phyloP scores from a whole-genome alignment of 2,329 filamentous ascomycete species.

The Cryphonectria parasitica region DNA sequence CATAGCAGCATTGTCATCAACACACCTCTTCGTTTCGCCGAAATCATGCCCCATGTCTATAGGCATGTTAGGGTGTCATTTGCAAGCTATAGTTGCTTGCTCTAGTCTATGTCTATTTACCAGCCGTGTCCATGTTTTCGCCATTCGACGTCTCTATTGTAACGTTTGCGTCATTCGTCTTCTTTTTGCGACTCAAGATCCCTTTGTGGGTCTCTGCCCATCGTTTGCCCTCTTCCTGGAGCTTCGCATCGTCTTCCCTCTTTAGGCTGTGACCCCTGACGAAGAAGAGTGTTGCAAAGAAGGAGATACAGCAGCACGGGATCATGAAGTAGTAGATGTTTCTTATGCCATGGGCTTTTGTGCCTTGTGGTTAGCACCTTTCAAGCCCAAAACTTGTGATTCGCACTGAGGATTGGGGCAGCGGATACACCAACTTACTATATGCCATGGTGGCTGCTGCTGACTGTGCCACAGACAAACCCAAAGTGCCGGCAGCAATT shows the following conservation, averaged over 20 bases:
- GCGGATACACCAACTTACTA: conserved; percentile 7
- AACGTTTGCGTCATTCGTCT: neutral
- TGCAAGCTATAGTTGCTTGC: neutral
- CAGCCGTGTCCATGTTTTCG: neutral
- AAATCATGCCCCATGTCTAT: too few relatives aligned
- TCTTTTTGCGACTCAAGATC: conserved; percentile 8
- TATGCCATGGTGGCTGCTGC: conserved; percentile 18
- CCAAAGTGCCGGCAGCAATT: conserved; percentile 10
- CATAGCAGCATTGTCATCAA: neutral
- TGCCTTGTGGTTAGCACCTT: neutral
- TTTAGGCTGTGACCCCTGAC: conserved; percentile 23
- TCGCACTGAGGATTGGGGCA: too few relatives aligned
- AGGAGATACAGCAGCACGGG: conserved; percentile 18
- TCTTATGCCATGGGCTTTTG: conserved; percentile 23
- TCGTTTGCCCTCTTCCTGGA: conserved; percentile 23
- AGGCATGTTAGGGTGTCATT: neutral
- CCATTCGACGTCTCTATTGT: neutral
- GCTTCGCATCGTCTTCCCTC: conserved; percentile 24
- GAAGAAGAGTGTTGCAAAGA: conserved; percentile 19
- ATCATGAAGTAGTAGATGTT: conserved; percentile 28
- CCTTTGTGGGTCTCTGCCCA: conserved; percentile 16
- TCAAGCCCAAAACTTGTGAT: neutral
- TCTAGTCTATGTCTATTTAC: neutral
- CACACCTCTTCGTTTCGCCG: neutral
- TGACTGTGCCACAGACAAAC: conserved; percentile 12